Evolutionary conservation across 1,284 basidiomycete genomes (phyloP).

Genomic region (Leccinum variabile): DNA sequence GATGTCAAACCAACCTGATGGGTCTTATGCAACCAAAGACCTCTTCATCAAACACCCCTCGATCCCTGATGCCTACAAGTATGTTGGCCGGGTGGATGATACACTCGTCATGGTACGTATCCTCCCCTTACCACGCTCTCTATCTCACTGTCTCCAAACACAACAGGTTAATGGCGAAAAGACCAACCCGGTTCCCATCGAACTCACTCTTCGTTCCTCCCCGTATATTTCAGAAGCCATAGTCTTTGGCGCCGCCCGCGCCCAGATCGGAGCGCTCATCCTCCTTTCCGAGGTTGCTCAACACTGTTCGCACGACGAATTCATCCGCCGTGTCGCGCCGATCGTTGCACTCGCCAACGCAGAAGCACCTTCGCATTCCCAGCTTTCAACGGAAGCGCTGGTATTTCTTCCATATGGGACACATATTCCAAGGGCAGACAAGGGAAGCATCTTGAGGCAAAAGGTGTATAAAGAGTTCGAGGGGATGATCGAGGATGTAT

Average conservation of each 20-base stretch:
- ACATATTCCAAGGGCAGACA: conserved; percentile 45
- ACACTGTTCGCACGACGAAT: conserved; percentile 39
- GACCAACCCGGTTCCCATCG: conserved; percentile 54
- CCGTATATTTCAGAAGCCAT: conserved; percentile 49
- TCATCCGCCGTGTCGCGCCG: conserved; percentile 46
- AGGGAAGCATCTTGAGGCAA: conserved; percentile 45
- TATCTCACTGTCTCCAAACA: background rate
- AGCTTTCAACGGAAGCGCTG: conserved; percentile 52
- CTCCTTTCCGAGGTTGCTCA: conserved; percentile 52
- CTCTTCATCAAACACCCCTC: conserved; percentile 50
- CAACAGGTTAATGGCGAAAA: conserved; percentile 50
- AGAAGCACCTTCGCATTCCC: conserved; percentile 53
- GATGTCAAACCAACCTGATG: conserved; percentile 49
- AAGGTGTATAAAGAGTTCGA: conserved; percentile 53
- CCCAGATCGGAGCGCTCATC: conserved; percentile 48
- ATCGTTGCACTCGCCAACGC: conserved; percentile 51
- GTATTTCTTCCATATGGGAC: conserved; percentile 46
- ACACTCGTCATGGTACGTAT: conserved; percentile 46
- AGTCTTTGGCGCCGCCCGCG: conserved; percentile 49
- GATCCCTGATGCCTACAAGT: conserved; percentile 47
- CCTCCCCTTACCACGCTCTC: background rate
- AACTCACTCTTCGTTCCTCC: conserved; percentile 43
- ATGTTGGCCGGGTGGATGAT: conserved; percentile 61
- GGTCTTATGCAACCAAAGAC: conserved; percentile 60
- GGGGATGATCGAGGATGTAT: conserved; percentile 40